These are phyloP conservation scores for Candida chilensis DNA, from an alignment of 805 yeast species.

Conservation along the genomic window DNA sequence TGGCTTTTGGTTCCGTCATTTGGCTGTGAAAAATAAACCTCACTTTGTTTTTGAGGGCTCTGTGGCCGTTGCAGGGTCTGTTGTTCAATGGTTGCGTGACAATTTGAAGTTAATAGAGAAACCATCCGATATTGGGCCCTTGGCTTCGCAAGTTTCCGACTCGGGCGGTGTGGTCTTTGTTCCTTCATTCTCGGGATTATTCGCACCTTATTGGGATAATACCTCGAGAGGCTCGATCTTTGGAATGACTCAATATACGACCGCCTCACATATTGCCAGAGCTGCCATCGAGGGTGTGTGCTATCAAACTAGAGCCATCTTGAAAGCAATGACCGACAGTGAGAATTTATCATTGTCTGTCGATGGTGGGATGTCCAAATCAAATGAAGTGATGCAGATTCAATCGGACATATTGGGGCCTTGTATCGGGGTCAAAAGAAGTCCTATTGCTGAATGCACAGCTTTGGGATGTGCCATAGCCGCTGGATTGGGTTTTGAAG, in stretches of 20 bases:
- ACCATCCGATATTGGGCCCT: slow-evolving; percentile 83
- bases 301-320: slow-evolving; percentile 84
- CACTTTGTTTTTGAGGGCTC: slow-evolving; percentile 93
- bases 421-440: slow-evolving; percentile 71
- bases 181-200: slow-evolving; percentile 89
- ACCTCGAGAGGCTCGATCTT: slow-evolving; percentile 88
- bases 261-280: slow-evolving; percentile 85
- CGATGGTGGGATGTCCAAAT: slow-evolving; percentile 93
- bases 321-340: slow-evolving; percentile 81
- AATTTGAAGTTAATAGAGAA: slow-evolving; percentile 74
- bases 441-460: slow-evolving; percentile 82
- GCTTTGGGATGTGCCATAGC: slow-evolving; percentile 96
- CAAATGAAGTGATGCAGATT: slow-evolving; percentile 86
- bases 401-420: slow-evolving; percentile 91
- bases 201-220: slow-evolving; percentile 95
- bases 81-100: slow-evolving; percentile 90
- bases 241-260: slow-evolving; percentile 89
- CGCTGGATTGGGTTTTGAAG: slow-evolving; percentile 62
- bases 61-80: slow-evolving; percentile 92
- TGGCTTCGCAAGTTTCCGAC: slow-evolving; percentile 73
- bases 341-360: slow-evolving; percentile 64
- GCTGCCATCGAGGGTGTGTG: slow-evolving; percentile 96
- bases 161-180: slow-evolving; percentile 92
- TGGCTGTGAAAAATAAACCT: slow-evolving; percentile 46
- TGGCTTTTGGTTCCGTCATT: slow-evolving; percentile 80